phyloP scores from a whole-genome alignment of 2,329 filamentous ascomycete species.

The Monosporascus ibericus region DNA sequence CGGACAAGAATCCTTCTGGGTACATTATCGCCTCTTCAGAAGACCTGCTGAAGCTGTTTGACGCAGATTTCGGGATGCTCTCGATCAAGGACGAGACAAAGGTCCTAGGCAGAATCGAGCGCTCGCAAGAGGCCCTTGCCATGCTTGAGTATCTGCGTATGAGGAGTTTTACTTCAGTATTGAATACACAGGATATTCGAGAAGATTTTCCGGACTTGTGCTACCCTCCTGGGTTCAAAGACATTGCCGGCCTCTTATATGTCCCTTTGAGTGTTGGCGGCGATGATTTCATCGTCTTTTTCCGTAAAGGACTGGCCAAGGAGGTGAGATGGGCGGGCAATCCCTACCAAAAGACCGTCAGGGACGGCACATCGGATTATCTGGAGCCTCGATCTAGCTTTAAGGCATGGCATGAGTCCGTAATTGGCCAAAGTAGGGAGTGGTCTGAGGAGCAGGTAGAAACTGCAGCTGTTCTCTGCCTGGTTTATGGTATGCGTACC shows the following conservation, averaged over 20 bases:
- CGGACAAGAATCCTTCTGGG: slow-evolving; percentile 74
- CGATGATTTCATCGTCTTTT: slow-evolving; percentile 84
- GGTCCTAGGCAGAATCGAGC: slow-evolving; percentile 66
- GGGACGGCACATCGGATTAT: slow-evolving; percentile 65
- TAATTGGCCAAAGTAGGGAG: slow-evolving; percentile 75
- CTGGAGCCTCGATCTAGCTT: slow-evolving; percentile 77
- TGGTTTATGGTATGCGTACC: slow-evolving; percentile 66
- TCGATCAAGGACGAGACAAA: slow-evolving; percentile 88
- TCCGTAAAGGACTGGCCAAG: slow-evolving; percentile 68
- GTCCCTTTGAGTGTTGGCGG: slow-evolving; percentile 74
- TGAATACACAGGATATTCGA: slow-evolving; percentile 69
- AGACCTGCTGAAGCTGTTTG: slow-evolving; percentile 75
- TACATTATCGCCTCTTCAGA: slow-evolving; percentile 89
- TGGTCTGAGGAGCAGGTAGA: slow-evolving; percentile 89
- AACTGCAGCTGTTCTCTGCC: slow-evolving; percentile 77
- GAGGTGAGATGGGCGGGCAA: slow-evolving; percentile 85
- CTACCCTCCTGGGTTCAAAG: slow-evolving; percentile 72
- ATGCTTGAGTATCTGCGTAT: slow-evolving; percentile 81
- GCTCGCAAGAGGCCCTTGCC: slow-evolving; percentile 76
- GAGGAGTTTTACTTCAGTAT: slow-evolving; percentile 66
- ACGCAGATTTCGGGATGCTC: slow-evolving; percentile 79
- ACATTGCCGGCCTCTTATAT: slow-evolving; percentile 72
- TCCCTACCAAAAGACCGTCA: slow-evolving; percentile 72
- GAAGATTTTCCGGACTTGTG: slow-evolving; percentile 75
- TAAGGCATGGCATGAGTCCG: slow-evolving; percentile 73